Conservation (phyloP, 2,329 filamentous ascomycete genomes). For the Arthrinium phaeospermum region DNA sequence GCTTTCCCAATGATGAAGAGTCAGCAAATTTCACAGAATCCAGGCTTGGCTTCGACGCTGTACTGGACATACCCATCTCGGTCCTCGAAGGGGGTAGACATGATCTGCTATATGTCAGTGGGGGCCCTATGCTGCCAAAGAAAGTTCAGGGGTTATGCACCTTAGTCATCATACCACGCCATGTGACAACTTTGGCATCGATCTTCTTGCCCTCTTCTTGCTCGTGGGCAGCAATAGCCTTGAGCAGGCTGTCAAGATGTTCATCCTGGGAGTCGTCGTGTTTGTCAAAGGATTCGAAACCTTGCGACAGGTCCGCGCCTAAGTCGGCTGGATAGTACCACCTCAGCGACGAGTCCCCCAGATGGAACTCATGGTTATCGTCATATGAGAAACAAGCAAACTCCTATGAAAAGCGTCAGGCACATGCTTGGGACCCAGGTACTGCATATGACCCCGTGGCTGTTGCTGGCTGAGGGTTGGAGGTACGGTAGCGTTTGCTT, state of each 20-base stretch:
- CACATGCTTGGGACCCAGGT: not conserved
- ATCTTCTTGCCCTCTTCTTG: conserved; percentile 68
- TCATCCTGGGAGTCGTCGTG: conserved; percentile 84
- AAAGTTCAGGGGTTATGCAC: conserved; percentile 48
- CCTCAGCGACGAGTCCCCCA: conserved; percentile 78
- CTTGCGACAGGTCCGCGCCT: conserved; percentile 75
- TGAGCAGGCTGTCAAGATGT: conserved; percentile 84
- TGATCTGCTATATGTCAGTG: conserved; percentile 63
- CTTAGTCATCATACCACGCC: conserved; percentile 99
- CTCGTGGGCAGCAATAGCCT: conserved; percentile 77
- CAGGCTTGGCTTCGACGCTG: not conserved
- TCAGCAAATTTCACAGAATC: conserved; percentile 21
- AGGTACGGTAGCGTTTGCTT: not conserved
- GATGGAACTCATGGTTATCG: conserved; percentile 75
- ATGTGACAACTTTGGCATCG: conserved; percentile 84
- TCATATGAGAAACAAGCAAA: conserved; percentile 95
- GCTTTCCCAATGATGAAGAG: conserved; percentile 48
- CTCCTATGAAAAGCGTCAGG: conserved; percentile 61
- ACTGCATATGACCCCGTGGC: not conserved
- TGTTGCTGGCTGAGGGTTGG: not conserved
- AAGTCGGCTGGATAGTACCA: conserved; percentile 85
- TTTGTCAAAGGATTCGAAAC: conserved; percentile 83
- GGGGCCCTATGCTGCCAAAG: not conserved
- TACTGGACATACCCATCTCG: conserved; percentile 69
- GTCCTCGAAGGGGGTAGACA: conserved; percentile 82